These are phyloP conservation scores for Globisporangium polare DNA, from an alignment of 352 stramenopile genomes.

Conservation along the genomic window DNA sequence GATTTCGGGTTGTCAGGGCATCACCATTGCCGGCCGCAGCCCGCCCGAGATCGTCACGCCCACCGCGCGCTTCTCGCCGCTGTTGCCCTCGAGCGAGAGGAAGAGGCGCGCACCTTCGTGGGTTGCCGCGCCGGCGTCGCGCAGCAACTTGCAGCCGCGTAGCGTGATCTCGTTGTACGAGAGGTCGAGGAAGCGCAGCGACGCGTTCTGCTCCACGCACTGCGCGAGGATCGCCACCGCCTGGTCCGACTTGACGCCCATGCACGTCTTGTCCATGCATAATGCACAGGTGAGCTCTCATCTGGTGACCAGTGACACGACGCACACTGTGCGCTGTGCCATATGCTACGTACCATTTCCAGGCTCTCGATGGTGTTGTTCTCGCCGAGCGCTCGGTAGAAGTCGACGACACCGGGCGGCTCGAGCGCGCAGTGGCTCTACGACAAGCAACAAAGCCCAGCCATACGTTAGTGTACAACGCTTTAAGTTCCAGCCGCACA, in stretches of 20 bases:
- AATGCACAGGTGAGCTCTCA: not conserved
- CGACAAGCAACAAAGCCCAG: not conserved
- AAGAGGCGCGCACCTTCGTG: conserved; percentile 11
- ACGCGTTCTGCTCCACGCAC: conserved; percentile 34
- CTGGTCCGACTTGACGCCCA: conserved; percentile 59
- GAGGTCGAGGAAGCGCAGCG: conserved; percentile 50
- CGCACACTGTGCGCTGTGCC: not conserved
- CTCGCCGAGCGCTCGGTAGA: conserved; percentile 50
- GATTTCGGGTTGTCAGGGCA: not conserved
- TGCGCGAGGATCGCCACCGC: conserved; percentile 46
- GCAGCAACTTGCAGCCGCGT: conserved; percentile 64
- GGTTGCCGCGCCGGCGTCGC: conserved; percentile 30
- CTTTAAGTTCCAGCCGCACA: too few species aligned
- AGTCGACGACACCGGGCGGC: conserved; percentile 46
- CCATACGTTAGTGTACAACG: not conserved
- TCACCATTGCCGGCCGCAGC: conserved; percentile 4
- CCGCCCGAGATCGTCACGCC: conserved; percentile 35
- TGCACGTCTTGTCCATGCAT: conserved; percentile 41
- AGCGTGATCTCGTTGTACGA: conserved; percentile 81
- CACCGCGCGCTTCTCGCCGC: conserved; percentile 29
- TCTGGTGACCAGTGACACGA: too few species aligned
- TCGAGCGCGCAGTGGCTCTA: conserved; percentile 69
- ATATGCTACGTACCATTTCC: conserved; percentile 42
- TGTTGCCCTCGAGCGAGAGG: conserved; percentile 44
- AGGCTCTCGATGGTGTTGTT: conserved; percentile 45